A percentile compares a stretch with the other conserved stretches of the same genome.
phyloP scores from a whole-genome alignment of 192 early-diverging fungal genomes.

The Coemansia sp. region DNA sequence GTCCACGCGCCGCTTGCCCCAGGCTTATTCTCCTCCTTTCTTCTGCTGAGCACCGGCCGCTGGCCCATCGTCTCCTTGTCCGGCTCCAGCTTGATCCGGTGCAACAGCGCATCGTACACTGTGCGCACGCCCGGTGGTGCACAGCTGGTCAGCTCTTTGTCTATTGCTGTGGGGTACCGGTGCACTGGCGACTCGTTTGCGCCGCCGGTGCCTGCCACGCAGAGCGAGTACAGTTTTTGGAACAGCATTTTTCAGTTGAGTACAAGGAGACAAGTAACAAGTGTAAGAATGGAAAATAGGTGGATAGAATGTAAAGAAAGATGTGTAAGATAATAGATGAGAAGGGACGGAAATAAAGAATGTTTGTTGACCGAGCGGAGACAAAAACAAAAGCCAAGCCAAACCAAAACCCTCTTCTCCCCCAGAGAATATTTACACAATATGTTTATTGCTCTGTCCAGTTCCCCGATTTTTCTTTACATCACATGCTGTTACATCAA shows the following conservation, averaged over 20 bases:
- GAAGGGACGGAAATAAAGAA: no score
- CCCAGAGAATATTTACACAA: no score
- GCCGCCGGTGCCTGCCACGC: constrained; percentile 25
- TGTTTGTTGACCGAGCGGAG: no score
- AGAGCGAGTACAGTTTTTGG: constrained; percentile 22
- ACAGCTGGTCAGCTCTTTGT: constrained; percentile 19
- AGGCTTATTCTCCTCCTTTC: constrained; percentile 55
- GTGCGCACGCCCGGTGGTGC: constrained; percentile 58
- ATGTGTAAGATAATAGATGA: no score
- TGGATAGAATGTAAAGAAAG: no score
- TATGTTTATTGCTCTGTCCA: no score
- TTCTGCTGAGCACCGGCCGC: constrained; percentile 60
- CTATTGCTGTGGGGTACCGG: constrained; percentile 26
- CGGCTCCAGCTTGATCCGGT: constrained; percentile 59
- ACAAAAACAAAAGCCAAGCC: neutral
- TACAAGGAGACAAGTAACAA: neutral
- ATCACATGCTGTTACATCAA: no score
- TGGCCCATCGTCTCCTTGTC: constrained; percentile 69
- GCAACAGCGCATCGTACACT: constrained; percentile 69
- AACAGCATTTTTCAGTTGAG: neutral
- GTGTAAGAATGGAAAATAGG: neutral
- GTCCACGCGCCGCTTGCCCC: constrained; percentile 69
- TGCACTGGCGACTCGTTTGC: constrained; percentile 28
- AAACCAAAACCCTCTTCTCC: no score
- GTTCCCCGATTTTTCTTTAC: no score